Base-by-base conservation (phyloP, 2,329 filamentous ascomycete genomes). In the Fusarium pininemorale region DNA sequence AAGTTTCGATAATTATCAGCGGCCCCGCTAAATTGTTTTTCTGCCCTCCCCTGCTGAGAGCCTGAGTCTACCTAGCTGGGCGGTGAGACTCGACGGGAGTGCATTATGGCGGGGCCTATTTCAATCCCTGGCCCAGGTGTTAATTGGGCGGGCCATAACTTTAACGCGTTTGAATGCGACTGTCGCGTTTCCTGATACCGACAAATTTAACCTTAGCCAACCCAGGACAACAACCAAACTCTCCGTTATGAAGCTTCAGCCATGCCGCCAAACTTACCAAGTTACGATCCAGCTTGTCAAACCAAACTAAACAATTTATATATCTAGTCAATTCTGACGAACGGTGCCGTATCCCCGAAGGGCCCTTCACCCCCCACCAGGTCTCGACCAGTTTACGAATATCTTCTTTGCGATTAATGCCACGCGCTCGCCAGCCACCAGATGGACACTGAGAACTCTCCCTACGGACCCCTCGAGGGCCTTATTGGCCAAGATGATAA, bases 21-120 rank as follows among this genome's bases (percentile, higher is more conserved):
- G 44, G 61, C 24, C 57, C 53, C 67, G 41, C 54, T 64, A 58
- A 71, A 73, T 72, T 76, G 77, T 80, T 80, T 80, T 81, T 80
- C 73, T 77, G 75, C 80, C 79, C 38, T 15, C 79, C 78, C 44
- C 18, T 35, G 11, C 15, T 35, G 24, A 26, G 24, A 26, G 24
- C 24, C 24, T 26, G n/a, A 37, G 50, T 26, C 18, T 28, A 28
- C 28, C 28, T n/a, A 26, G 30, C 30, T 35, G 48, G 50, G 50
- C 45, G 45, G 45, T 79, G 75, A 79, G 38, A n/a, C 38, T 28
- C 37, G 18, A 20, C 44, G 20, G 22, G 24, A 58, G 66, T 38
- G 62, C 58, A 60, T 63, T 62, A 59, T 55, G 26, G 45, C 45
- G 26, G 26, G 38, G 45, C 14, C 26, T 10, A n/a, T n/a, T 48